A percentile compares a stretch with the other conserved stretches of the same genome.
These are phyloP conservation scores for Sclerotinia sclerotiorum DNA, from an alignment of 2,329 filamentous ascomycete genomes.

Conservation along the genomic window DNA sequence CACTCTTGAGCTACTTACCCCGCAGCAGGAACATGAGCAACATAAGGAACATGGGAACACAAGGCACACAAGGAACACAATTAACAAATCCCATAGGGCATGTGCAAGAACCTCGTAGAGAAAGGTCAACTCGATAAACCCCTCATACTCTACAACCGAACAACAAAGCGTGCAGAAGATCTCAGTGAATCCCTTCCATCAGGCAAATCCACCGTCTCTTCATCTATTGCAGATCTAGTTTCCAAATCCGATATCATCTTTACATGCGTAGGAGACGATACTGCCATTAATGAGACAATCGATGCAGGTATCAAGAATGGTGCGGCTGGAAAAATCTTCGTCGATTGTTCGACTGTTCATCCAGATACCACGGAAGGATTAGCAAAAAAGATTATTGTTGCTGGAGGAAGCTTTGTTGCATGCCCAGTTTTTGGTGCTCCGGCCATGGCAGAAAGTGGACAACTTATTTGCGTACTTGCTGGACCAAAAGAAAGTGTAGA, in stretches of 20 bases:
- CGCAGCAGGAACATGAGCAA: background rate
- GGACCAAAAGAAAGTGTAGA: constrained; percentile 61
- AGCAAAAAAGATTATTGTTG: constrained; percentile 55
- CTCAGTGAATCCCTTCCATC: constrained; percentile 60
- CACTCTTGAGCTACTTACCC: background rate
- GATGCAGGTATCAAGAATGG: constrained; percentile 55
- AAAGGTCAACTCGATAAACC: constrained; percentile 73
- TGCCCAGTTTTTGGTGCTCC: constrained; percentile 70
- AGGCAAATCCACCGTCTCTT: constrained; percentile 63
- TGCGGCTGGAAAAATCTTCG: constrained; percentile 71
- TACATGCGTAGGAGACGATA: constrained; percentile 76
- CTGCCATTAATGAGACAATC: constrained; percentile 65
- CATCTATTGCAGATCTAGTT: constrained; percentile 65
- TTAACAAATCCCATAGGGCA: constrained; percentile 49
- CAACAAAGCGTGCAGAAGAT: constrained; percentile 61
- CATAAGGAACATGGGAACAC: background rate
- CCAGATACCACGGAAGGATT: constrained; percentile 73
- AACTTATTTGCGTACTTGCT: constrained; percentile 71
- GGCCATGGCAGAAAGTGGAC: constrained; percentile 67
- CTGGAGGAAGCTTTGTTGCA: constrained; percentile 73
- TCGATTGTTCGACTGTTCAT: constrained; percentile 87
- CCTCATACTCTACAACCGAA: constrained; percentile 79
- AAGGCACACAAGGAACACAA: background rate
- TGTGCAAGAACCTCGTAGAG: constrained; percentile 78
- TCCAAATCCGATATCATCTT: constrained; percentile 75